A percentile compares a stretch with the other conserved stretches of the same genome.
These are phyloP conservation scores for Coniochaeta hoffmannii DNA, from an alignment of 2,329 filamentous ascomycete species.

Conservation along the genomic window DNA sequence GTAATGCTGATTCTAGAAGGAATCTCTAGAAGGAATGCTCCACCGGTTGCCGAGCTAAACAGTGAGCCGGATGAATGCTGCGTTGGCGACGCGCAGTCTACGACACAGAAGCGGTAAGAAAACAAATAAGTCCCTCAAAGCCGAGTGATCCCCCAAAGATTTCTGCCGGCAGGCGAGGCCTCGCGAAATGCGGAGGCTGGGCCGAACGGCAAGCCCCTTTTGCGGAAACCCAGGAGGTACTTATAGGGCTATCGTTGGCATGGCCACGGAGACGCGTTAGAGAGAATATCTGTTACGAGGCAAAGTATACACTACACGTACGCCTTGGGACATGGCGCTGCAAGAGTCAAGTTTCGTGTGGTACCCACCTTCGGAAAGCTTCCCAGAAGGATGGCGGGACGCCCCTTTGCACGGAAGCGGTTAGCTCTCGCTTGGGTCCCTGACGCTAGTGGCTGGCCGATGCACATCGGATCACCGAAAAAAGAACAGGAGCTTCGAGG, in stretches of 20 bases:
- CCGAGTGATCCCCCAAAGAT: neutral
- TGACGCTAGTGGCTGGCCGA: neutral
- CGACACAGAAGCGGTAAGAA: neutral
- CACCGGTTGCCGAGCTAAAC: too few species aligned
- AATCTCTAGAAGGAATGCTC: neutral
- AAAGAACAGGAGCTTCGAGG: neutral
- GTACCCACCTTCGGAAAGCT: neutral
- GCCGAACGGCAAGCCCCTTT: neutral
- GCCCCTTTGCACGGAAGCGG: neutral
- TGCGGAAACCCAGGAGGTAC: neutral
- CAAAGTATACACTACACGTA: neutral
- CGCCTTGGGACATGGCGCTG: neutral
- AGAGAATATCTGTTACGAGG: neutral
- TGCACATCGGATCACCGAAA: neutral
- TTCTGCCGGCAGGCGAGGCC: neutral
- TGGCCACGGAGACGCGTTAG: neutral
- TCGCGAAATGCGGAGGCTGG: neutral
- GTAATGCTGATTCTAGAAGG: neutral
- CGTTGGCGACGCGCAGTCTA: neutral
- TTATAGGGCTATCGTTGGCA: neutral
- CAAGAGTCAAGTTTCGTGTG: constrained; percentile 1
- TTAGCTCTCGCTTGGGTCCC: neutral
- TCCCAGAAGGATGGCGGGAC: neutral
- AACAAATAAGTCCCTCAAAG: neutral
- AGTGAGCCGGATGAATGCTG: neutral